Base-by-base conservation (phyloP, 1,284 basidiomycete species). In the Cutaneotrichosporon cutaneum region DNA sequence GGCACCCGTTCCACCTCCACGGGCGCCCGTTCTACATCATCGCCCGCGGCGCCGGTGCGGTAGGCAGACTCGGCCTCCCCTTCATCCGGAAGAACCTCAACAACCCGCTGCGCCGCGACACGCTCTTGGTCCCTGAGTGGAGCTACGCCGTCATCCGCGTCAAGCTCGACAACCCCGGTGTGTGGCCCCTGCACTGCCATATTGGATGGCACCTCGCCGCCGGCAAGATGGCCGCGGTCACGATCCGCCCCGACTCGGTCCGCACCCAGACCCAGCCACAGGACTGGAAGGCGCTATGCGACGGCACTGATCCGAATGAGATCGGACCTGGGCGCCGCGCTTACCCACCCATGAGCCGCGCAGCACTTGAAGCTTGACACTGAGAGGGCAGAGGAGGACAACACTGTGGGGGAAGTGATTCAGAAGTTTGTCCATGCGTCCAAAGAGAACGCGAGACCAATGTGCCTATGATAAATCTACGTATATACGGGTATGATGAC, bases 31-130 rank as follows among this genome's bases (percentile, higher is more conserved):
- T 74, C 60, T 68, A 69, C 56, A 59, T 81, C 47, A 64, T 81
- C 48, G 77, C 63, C 2, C 66, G 76, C 32, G 80, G 80, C 0
- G 3, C 24, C 1, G 79, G 78, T 5, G 59, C 30, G n/a, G 36
- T 79, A 18, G 70, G 68, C 1, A 50, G 59, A 1, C 66, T 57
- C 0, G 45, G 59, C 11, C 65, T 69, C 58, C 14, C 39, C 27
- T 35, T 22, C 16, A 27, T 56, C 22, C 48, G 0, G 10, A 62
- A 72, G 24, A 76, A 77, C 60, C 59, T 72, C 13, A 61, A 50
- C 8, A 80, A 78, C 58, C 79, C 80, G 4, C 58, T 80, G 13
- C 69, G 77, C 21, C 68, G 79, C 35, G 80, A 81, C 55, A 74
- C 73, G 24, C 58, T 79, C 24, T 62, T 68, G 22, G 69, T 81